phyloP scores from a whole-genome alignment of 1,284 basidiomycete species.

The Neonothopanus nambi region DNA sequence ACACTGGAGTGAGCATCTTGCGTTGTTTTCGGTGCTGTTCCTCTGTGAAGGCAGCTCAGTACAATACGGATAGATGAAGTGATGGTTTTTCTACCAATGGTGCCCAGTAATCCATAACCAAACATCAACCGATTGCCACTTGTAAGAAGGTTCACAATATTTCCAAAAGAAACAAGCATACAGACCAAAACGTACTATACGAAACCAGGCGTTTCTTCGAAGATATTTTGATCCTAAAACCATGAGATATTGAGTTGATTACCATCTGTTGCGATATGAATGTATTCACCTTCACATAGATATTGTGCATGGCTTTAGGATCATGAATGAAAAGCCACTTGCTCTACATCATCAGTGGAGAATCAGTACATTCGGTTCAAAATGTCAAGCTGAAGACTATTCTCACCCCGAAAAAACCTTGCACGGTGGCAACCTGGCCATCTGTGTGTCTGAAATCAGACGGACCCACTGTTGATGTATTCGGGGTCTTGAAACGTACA shows the following conservation, averaged over 20 bases:
- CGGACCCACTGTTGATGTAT: too few relatives aligned
- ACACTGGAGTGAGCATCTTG: slow-evolving; percentile 39
- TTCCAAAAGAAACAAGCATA: neutral
- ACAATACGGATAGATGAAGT: neutral
- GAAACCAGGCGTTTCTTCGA: neutral
- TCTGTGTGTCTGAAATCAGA: neutral
- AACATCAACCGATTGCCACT: slow-evolving; percentile 30
- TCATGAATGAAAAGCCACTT: slow-evolving; percentile 26
- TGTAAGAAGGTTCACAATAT: slow-evolving; percentile 4
- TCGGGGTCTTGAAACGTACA: neutral
- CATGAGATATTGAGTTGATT: neutral
- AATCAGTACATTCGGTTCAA: neutral
- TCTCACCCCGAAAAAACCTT: slow-evolving; percentile 1
- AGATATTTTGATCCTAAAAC: neutral
- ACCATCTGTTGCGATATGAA: slow-evolving; percentile 26
- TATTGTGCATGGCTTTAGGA: slow-evolving; percentile 32
- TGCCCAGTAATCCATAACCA: slow-evolving; percentile 32
- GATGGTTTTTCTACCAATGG: slow-evolving; percentile 28
- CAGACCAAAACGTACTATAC: neutral
- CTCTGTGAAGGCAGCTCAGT: slow-evolving; percentile 19
- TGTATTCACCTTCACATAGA: slow-evolving; percentile 34
- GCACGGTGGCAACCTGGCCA: slow-evolving; percentile 1
- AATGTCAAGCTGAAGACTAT: neutral
- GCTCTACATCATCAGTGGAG: slow-evolving; percentile 16
- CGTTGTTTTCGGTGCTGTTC: slow-evolving; percentile 34